phyloP scores from a whole-genome alignment of 257 asterid genomes.

The Solanum chmielewskii region DNA sequence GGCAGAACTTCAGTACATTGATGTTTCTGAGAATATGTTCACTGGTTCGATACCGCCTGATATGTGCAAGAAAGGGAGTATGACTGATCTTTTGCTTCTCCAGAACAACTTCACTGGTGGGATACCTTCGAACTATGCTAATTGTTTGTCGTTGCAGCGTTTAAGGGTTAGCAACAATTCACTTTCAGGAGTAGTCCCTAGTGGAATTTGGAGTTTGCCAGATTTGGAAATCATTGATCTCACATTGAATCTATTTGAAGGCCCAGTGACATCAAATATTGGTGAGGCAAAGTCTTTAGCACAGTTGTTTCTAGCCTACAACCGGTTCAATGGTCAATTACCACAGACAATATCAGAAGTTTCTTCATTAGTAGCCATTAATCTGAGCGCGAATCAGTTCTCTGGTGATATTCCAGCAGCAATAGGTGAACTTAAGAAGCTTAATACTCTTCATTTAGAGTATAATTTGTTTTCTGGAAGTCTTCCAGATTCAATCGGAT shows the following conservation, averaged over 20 bases:
- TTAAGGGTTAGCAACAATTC: conserved; percentile 26
- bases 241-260: conserved; percentile 23
- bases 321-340: conserved; percentile 21
- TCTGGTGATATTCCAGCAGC: conserved; percentile 20
- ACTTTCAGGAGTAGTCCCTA: conserved; percentile 26
- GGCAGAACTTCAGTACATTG: conserved; percentile 20
- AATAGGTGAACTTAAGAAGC: conserved; percentile 16
- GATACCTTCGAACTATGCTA: conserved; percentile 25
- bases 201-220: conserved; percentile 33
- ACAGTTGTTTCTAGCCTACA: conserved; percentile 21
- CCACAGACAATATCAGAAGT: conserved; percentile 24
- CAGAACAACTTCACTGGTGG: conserved; percentile 30
- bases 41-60: conserved; percentile 34
- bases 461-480: conserved; percentile 21
- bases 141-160: conserved; percentile 20
- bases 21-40: conserved; percentile 26
- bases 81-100: conserved; percentile 18
- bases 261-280: conserved; percentile 17
- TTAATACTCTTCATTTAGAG: conserved; percentile 18
- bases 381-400: conserved; percentile 20
- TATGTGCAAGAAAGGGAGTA: conserved; percentile 26
- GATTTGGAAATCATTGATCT: conserved; percentile 20
- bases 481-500: conserved; percentile 28
- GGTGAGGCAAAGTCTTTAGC: conserved; percentile 29
- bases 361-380: conserved; percentile 17